Evolutionary conservation across 2,329 filamentous ascomycete genomes (phyloP).

Genomic region (Eutypa lata): DNA sequence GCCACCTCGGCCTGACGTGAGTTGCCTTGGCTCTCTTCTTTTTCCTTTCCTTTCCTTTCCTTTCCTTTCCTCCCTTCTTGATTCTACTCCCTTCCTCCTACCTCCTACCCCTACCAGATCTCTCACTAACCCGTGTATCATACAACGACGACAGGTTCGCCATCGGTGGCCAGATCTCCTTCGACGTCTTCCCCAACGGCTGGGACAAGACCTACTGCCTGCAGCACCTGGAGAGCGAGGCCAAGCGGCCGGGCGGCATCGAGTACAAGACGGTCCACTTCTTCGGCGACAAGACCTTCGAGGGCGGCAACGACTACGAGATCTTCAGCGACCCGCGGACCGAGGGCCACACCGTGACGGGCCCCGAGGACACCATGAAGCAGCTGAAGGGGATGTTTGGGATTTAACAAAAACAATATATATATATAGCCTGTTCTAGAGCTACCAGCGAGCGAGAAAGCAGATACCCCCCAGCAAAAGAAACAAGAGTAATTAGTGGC

Average conservation of each 20-base stretch:
- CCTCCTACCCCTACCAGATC: no score
- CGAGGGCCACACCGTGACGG: constrained; percentile 78
- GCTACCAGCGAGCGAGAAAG: no score
- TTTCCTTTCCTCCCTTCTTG: no score
- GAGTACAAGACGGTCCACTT: constrained; percentile 90
- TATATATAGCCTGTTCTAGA: neutral
- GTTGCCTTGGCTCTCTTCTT: constrained; percentile 30
- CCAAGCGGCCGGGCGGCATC: constrained; percentile 64
- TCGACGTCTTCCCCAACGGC: constrained; percentile 93
- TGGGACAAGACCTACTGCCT: constrained; percentile 99
- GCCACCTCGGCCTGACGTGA: constrained; percentile 79
- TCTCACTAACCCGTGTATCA: neutral
- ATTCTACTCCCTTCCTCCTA: no score
- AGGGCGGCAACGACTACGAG: constrained; percentile 94
- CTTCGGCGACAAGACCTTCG: constrained; percentile 92
- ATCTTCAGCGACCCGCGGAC: constrained; percentile 82
- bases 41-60: constrained; percentile 1
- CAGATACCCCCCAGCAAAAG: no score
- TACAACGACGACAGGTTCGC: constrained; percentile 60
- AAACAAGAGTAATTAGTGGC: no score
- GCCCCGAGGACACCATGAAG: constrained; percentile 77
- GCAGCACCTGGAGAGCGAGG: constrained; percentile 79
- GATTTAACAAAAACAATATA: constrained; percentile 39
- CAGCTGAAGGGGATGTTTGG: constrained; percentile 80
- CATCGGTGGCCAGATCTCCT: constrained; percentile 96